Percentiles rank a stretch among this genome's conserved stretches.
phyloP scores from a whole-genome alignment of 1,284 basidiomycete species.

The Mycosarcoma maydis region DNA sequence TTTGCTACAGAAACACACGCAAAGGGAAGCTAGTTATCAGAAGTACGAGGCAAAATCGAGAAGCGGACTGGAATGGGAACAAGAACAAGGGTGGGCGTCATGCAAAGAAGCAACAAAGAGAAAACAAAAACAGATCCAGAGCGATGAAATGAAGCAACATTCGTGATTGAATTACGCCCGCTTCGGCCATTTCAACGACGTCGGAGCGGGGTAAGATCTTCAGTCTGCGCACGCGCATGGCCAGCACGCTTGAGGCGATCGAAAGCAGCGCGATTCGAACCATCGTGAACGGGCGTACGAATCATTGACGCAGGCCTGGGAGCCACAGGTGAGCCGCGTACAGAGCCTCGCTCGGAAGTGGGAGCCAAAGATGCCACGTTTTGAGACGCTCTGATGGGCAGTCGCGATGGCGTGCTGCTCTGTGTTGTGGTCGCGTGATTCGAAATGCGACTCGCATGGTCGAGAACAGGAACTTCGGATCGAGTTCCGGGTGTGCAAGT shows the following conservation, averaged over 20 bases:
- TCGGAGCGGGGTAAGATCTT: constrained; percentile 35
- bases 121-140: constrained; percentile 1
- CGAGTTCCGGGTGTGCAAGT: background rate
- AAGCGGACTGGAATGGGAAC: background rate
- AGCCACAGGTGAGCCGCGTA: constrained; percentile 18
- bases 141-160: background rate
- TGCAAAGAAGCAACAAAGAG: constrained; percentile 2
- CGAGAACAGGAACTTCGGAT: constrained; percentile 4
- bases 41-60: constrained; percentile 1
- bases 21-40: constrained; percentile 7
- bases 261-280: constrained; percentile 34
- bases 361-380: constrained; percentile 10
- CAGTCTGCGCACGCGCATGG: constrained; percentile 40
- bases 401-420: constrained; percentile 27
- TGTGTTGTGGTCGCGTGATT: constrained; percentile 9
- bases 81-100: background rate
- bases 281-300: constrained; percentile 33
- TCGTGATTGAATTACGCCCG: no score
- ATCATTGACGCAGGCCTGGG: constrained; percentile 32
- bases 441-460: constrained; percentile 20
- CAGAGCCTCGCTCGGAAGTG: constrained; percentile 14
- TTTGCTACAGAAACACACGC: background rate
- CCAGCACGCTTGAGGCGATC: constrained; percentile 47
- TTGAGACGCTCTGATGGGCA: constrained; percentile 25
- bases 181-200: constrained; percentile 29